phyloP scores from a whole-genome alignment of 768 basidiomycete species.

The Pleurotus giganteus region DNA sequence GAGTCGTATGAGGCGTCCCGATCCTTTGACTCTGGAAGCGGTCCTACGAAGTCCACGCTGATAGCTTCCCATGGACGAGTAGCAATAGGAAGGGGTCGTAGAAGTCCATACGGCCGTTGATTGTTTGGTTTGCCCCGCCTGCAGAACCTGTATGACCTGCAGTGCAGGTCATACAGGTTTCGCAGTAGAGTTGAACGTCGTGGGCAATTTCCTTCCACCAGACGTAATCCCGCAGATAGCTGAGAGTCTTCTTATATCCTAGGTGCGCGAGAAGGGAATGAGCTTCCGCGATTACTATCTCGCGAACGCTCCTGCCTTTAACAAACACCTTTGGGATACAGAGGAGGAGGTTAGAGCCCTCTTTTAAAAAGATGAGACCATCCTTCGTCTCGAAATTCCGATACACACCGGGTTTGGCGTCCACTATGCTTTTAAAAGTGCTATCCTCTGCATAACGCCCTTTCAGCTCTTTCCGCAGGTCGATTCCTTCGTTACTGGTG shows the following conservation, averaged over 20 bases:
- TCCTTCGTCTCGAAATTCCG: background rate
- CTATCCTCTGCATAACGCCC: background rate
- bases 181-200: constrained; percentile 26
- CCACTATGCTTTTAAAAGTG: background rate
- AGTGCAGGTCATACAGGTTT: constrained; percentile 21
- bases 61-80: constrained; percentile 24
- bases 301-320: constrained; percentile 17
- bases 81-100: constrained; percentile 24
- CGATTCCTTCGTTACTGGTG: background rate
- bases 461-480: background rate
- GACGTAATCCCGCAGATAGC: constrained; percentile 28
- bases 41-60: constrained; percentile 24
- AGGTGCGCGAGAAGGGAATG: constrained; percentile 39
- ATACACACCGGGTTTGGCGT: background rate
- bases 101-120: constrained; percentile 23
- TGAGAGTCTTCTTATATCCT: constrained; percentile 29
- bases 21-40: constrained; percentile 17
- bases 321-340: constrained; percentile 23
- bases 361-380: constrained; percentile 14
- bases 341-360: constrained; percentile 10
- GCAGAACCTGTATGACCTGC: too few species aligned
- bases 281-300: constrained; percentile 33
- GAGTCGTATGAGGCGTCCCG: too few species aligned
- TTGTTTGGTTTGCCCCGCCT: constrained; percentile 21
- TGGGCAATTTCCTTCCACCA: constrained; percentile 37